Evolutionary conservation across 345 rosid species (phyloP).

Genomic region (Carallia pectinifolia): DNA sequence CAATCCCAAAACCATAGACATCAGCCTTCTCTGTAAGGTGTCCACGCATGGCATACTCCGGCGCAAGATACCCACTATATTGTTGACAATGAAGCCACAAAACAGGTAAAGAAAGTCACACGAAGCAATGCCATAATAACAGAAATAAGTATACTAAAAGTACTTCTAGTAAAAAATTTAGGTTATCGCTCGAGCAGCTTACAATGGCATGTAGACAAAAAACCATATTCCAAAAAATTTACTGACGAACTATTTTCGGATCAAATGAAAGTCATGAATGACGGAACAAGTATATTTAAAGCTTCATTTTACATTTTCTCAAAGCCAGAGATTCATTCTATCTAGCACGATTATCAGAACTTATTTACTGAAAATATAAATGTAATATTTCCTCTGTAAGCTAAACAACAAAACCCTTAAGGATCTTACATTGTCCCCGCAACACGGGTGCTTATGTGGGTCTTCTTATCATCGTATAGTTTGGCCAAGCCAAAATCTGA

Average conservation of each 20-base stretch:
- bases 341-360: too few relatives aligned
- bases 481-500: slow-evolving; percentile 65
- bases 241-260: too few relatives aligned
- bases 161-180: neutral
- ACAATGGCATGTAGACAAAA: too few relatives aligned
- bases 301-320: too few relatives aligned
- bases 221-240: too few relatives aligned
- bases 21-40: slow-evolving; percentile 73
- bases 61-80: slow-evolving; percentile 60
- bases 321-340: too few relatives aligned
- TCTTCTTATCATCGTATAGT: slow-evolving; percentile 52
- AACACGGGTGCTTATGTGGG: slow-evolving; percentile 56
- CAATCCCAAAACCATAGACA: slow-evolving; percentile 65
- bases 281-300: too few relatives aligned
- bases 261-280: too few relatives aligned
- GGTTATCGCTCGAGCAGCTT: too few relatives aligned
- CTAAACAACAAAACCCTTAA: neutral
- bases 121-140: too few relatives aligned
- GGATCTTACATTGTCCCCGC: slow-evolving; percentile 56
- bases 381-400: neutral
- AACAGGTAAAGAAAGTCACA: too few relatives aligned
- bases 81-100: neutral
- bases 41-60: slow-evolving; percentile 76
- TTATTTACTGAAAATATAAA: too few relatives aligned
- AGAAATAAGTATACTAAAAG: neutral